Evolutionary conservation across 352 stramenopile genomes (phyloP), one percentile per base, ranked within the genome.

Genomic region (Pythium dissotocum): DNA sequence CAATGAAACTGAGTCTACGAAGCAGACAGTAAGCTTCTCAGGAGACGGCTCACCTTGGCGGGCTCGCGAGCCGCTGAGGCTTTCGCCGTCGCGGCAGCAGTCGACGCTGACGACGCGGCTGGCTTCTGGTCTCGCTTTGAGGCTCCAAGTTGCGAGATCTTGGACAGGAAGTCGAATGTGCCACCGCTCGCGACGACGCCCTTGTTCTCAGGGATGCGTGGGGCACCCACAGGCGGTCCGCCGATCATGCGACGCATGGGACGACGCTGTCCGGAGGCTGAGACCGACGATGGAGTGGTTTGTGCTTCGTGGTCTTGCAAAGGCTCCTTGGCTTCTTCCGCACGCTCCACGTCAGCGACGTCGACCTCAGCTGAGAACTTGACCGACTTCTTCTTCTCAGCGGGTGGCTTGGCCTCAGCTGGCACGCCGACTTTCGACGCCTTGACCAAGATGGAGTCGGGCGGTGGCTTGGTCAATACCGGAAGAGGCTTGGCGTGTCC

Each of bases 101-200:
- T 61, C 35, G 61, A 59, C 6, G 57, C 38, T 24, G 46, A 10
- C 12, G 63, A 40, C 8, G 67, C 58, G 2, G 56, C 26, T 26
- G 56, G 48, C 49, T 74, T 71, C 32, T 56, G 58, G 33, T 73
- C 59, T 24, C 58, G 59, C 62, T 80, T 78, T 21, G 58, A 59
- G 0, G 61, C 69, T 18, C 72, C 73, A 24, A 79, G 68, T 16
- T 80, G 58, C 18, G 69, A 80, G 36, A 95, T 93, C 72, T 92
- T 95, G n/a, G 82, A 88, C 60, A 95, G 60, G 32, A 95, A 95
- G 61, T 95, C 87, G 65, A 95, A 91, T 40, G 87, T 93, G 0
- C 86, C 84, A 24, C 87, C 87, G 60, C 80, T 89, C 12, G 85
- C 87, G 26, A 95, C 87, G 6, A 87, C 72, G 26, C 87, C 87